Conservation (phyloP, 2,329 filamentous ascomycete species). For the Microdochium nivale region DNA sequence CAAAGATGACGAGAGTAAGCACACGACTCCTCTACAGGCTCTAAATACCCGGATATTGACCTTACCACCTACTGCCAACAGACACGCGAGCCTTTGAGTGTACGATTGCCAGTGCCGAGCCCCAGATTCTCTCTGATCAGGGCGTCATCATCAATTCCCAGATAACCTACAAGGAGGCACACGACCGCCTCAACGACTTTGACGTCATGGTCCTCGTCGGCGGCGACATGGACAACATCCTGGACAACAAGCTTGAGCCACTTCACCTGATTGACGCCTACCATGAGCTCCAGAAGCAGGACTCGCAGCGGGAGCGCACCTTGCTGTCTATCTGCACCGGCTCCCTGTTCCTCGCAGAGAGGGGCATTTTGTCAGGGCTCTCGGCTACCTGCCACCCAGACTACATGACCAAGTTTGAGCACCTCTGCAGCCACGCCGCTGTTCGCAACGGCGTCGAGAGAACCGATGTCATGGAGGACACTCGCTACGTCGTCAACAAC, state of each 20-base stretch:
- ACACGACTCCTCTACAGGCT: not conserved
- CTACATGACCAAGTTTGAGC: slow-evolving; percentile 72
- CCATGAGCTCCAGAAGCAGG: slow-evolving; percentile 70
- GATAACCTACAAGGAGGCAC: slow-evolving; percentile 70
- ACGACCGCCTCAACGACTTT: slow-evolving; percentile 65
- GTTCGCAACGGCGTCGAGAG: slow-evolving; percentile 64
- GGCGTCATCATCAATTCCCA: slow-evolving; percentile 66
- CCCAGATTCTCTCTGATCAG: slow-evolving; percentile 48
- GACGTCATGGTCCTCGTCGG: slow-evolving; percentile 74
- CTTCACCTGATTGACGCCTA: slow-evolving; percentile 67
- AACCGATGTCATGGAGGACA: slow-evolving; percentile 74
- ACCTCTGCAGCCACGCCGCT: slow-evolving; percentile 66
- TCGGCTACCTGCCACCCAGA: slow-evolving; percentile 79
- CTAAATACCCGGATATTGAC: slow-evolving; percentile 5
- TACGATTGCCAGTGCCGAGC: slow-evolving; percentile 44
- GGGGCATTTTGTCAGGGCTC: slow-evolving; percentile 69
- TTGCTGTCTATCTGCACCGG: slow-evolving; percentile 75
- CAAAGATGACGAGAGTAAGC: slow-evolving; percentile 42
- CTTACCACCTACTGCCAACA: slow-evolving; percentile 14
- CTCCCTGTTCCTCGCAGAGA: slow-evolving; percentile 65
- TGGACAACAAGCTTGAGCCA: slow-evolving; percentile 62
- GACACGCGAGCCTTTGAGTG: slow-evolving; percentile 50
- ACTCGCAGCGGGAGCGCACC: slow-evolving; percentile 72
- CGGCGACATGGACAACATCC: slow-evolving; percentile 53
- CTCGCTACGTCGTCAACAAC: slow-evolving; percentile 84